Conservation (phyloP, 306 rosid genomes). For the Dalbergia cochinchinensis region DNA sequence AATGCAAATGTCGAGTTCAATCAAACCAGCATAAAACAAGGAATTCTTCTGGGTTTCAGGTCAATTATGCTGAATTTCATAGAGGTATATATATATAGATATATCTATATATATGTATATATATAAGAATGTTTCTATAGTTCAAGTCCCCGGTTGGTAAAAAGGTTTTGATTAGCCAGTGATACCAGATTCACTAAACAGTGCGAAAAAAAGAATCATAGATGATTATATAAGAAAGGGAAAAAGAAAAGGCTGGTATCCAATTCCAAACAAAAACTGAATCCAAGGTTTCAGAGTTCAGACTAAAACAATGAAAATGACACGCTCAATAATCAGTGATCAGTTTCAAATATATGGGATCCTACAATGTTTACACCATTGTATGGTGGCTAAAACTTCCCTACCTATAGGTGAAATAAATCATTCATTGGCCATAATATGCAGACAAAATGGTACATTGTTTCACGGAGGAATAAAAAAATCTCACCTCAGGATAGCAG, state of each 20-base stretch:
- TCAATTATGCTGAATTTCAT: neutral
- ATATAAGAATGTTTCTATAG: neutral
- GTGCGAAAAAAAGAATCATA: neutral
- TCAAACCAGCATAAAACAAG: neutral
- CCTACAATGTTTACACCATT: neutral
- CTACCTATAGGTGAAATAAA: neutral
- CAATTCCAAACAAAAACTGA: too few relatives aligned
- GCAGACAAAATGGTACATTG: neutral
- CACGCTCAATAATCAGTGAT: neutral
- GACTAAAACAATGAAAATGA: too few relatives aligned
- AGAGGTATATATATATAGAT: too few relatives aligned
- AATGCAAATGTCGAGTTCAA: slow-evolving; percentile 10
- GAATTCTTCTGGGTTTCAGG: neutral
- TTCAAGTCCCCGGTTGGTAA: slow-evolving; percentile 7
- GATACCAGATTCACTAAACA: slow-evolving; percentile 8
- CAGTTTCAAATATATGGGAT: neutral
- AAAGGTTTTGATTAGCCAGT: neutral
- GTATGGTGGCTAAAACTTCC: neutral
- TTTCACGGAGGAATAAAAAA: slow-evolving; percentile 4
- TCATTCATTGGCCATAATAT: slow-evolving; percentile 24
- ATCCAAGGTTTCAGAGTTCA: too few relatives aligned
- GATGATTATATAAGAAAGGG: neutral
- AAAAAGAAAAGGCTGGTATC: too few relatives aligned
- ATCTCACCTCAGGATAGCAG: slow-evolving; percentile 85
- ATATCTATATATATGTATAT: too few relatives aligned